Evolutionary conservation across 1,284 basidiomycete species (phyloP), one percentile per base, ranked within the genome.

Genomic region (Fomitiporia mediterranea): DNA sequence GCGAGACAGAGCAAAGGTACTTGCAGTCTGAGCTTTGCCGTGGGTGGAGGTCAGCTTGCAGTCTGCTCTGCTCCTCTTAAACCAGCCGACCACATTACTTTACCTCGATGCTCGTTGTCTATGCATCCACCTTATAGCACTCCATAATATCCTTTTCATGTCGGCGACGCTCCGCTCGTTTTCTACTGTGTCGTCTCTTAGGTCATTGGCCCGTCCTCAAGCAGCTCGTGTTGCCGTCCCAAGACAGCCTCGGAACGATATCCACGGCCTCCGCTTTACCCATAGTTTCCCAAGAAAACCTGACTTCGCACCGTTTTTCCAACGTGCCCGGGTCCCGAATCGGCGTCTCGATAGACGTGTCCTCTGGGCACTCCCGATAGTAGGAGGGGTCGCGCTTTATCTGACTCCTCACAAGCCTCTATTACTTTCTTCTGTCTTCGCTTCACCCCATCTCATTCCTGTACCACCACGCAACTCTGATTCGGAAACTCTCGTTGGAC

Each of bases 361-460:
- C 2, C 65, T 84, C 35, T 86, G 81, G 81, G 63, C 80, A 19
- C 62, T 81, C 38, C 84, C 86, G 0, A 60, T 84, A 4, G 73
- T 74, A 8, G 82, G 79, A 25, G 83, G 83, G 23, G 61, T 82
- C 30, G 67, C 71, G 19, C 63, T 86, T 25, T 83, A 72, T 62
- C 66, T 79, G 48, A 67, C 72, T 38, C 77, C 82, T 40, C 51
- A 65, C 51, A 68, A 70, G 37, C 67, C 72, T 44, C 70, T 76
- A 35, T 64, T 72, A 53, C 68, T 77, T 53, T 70, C 75, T 39
- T 70, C 72, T 60, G 64, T 86, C 46, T 78, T 86, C 61, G 70
- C 79, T 2, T 84, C 83, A 2, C 77, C 84, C 2, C 75, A 76
- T 46, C 68, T 87, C 53, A 86, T 89, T 58, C 85, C 86, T 39